Base-by-base conservation (phyloP, 2,329 filamentous ascomycete species). In the Ceratocystis albifundus region DNA sequence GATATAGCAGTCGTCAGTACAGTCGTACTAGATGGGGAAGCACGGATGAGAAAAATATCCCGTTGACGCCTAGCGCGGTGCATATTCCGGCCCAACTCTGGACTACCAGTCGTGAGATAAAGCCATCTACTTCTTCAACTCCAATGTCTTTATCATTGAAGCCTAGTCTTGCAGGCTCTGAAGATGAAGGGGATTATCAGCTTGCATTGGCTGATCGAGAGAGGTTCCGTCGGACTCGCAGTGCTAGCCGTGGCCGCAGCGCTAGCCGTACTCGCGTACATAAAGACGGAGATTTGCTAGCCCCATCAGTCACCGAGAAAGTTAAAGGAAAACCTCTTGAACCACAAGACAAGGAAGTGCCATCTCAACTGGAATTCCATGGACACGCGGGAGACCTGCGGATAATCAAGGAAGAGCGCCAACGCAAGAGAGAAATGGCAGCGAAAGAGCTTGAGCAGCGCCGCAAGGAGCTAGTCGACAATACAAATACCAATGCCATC, bases 391-490 rank as follows among this genome's bases (percentile, higher is more conserved):
- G 82, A 2, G 84, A 86, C 68, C 72, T 85, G 67, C 80, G 77
- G 67, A 74, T 78, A 67, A 80, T 81, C 71, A 85, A 80, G 71
- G 80, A 84, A 44, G 85, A 88, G 68, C 79, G 83, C 61, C 82
- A 84, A 68, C 76, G 81, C 61, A 88, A 87, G 75, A 89, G 87
- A 75, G 88, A 90, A 70, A 79, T 85, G 62, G 88, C 88, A 8
- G 90, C 91, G 6, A 86, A 88, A 61, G 92, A 96, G 75, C 82
- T 97, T 0, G 92, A 96, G 75, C 89, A 94, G 72, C 85, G 93
- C 32, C 86, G 93, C 67, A 84, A 89, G 72, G 96, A 93, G 15
- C 80, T 96, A 30, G 90, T 89, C 22, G 84, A 89, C 66, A 84
- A 90, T 62, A 88, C 90, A 2, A 89, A 88, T 28, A 90, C 87